These are phyloP conservation scores for Acacia confusa DNA, from an alignment of 306 rosid species.

Conservation along the genomic window DNA sequence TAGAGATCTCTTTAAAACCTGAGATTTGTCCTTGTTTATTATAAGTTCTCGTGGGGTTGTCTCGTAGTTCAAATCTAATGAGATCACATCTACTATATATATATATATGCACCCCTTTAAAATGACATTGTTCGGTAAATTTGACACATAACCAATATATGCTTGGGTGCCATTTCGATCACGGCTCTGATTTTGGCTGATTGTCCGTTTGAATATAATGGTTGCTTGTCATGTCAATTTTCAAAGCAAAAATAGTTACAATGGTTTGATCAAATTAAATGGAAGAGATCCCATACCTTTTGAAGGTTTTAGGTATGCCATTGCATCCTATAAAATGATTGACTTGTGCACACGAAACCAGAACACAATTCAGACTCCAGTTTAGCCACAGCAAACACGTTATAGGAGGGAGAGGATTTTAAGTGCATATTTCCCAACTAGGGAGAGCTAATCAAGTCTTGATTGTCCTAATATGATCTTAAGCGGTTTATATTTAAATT, in stretches of 20 bases:
- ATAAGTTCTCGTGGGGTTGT: constrained; percentile 31
- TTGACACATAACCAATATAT: neutral
- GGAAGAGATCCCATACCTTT: neutral
- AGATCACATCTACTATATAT: neutral
- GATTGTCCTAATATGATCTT: too few relatives aligned
- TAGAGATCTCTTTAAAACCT: neutral
- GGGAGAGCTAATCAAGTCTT: too few relatives aligned
- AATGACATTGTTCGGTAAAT: neutral
- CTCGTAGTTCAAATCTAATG: constrained; percentile 10
- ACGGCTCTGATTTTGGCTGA: constrained; percentile 47
- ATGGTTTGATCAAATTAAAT: neutral
- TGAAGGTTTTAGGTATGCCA: neutral
- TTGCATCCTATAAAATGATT: neutral
- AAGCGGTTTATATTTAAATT: too few relatives aligned
- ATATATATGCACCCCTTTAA: neutral
- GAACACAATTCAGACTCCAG: too few relatives aligned
- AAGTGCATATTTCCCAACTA: too few relatives aligned
- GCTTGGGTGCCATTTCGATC: constrained; percentile 34
- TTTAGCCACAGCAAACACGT: too few relatives aligned
- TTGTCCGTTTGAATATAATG: neutral
- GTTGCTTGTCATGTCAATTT: constrained; percentile 36
- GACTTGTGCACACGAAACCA: neutral
- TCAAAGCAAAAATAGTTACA: constrained; percentile 1
- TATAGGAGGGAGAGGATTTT: too few relatives aligned
- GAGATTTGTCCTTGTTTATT: constrained; percentile 10